Base-by-base conservation (phyloP, 495 filamentous ascomycete species). In the Lichina pygmaea region DNA sequence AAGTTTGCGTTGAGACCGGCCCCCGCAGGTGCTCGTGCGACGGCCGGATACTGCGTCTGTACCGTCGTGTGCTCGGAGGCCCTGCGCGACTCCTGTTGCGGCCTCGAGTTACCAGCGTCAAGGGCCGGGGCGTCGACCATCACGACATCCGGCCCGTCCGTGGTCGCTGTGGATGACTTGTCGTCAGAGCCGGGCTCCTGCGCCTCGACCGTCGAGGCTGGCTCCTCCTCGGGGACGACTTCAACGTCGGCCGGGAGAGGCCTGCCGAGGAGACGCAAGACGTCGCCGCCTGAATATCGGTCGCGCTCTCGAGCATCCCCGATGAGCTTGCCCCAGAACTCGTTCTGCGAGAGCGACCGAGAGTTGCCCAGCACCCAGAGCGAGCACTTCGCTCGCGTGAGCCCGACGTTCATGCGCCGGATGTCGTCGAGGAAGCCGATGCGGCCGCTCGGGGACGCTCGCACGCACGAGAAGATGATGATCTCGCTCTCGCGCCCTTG, bases 371-470 rank as follows among this genome's bases (percentile, higher is more conserved):
- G 67, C 48, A 97, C 84, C 76, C 84, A 97, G 30, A 97, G 67
- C 3, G 85, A 93, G 11, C 80, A 91, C 54, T 92, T 93, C 9
- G 89, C 91, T 66, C 89, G 74, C 7, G 89, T 97, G 40, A 97
- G 64, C 62, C 89, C 89, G 54, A 97, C 89, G 62, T 97, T 97
- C 89, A 97, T 97, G 72, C 89, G 89, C 44, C 89, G 75, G 55
- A 97, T 92, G 62, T 97, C 89, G 41, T 78, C 75, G 67, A 97
- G 75, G 72, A 97, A 97, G 67, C 89, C 89, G 54, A 97, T 93
- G 53, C 91, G 83, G 32, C 84, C 83, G 32, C 74, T 79, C 9
- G 72, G 64, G 12, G 81, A 86, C 33, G 89, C 85, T 60, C 89
- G 74, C 33, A 97, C 89, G 57, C 89, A 97, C 43, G 91, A 95